Base-by-base conservation (phyloP, 2,329 filamentous ascomycete species). In the Myriosclerotinia curreyana region DNA sequence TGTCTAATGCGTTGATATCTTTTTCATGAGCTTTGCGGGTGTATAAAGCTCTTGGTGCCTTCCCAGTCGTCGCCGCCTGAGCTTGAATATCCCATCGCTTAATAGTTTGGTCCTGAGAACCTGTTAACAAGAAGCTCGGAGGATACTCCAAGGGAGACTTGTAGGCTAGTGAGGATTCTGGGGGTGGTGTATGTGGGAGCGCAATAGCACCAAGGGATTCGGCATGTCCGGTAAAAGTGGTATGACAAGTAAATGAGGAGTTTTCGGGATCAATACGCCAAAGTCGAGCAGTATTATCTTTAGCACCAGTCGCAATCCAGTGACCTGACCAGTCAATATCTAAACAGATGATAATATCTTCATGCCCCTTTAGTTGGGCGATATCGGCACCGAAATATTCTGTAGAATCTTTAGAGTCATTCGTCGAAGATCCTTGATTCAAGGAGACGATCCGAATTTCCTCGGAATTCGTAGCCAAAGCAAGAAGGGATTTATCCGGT, bases 1-100 rank as follows among this genome's bases (percentile, higher is more conserved):
- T 82, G 68, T 96, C 92, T 59, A 99, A 84, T 2, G 95, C 92
- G 72, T 99, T 99, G 77, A 99, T 99, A 70, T 99, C 95, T 75
- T 99, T 99, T 74, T 99, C 95, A 77, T 99, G 95, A 0, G 95
- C 95, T 76, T 97, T 96, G 64, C 95, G 86, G 0, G 95, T 98
- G 76, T 91, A 99, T 5, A 87, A 78, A 49, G 91, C 91, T 70
- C 86, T 80, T 12, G 86, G 79, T 12, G 83, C 81, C 64, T 83
- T 82, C 66, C 83, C 84, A 54, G 78, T 76, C 22, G 71, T 76
- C 22, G 71, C 72, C 51, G 72, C 70, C 64, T 78, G 75, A 60
- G 80, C 78, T 42, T 79, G 74, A 28, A 94, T 86, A 66, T 96
- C 91, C 92, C 95, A 97, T 70, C 90, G 88, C 79, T 99, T 99